Evolutionary conservation across 1,284 basidiomycete genomes (phyloP).

Genomic region (Cystobasidiaceae sp.): DNA sequence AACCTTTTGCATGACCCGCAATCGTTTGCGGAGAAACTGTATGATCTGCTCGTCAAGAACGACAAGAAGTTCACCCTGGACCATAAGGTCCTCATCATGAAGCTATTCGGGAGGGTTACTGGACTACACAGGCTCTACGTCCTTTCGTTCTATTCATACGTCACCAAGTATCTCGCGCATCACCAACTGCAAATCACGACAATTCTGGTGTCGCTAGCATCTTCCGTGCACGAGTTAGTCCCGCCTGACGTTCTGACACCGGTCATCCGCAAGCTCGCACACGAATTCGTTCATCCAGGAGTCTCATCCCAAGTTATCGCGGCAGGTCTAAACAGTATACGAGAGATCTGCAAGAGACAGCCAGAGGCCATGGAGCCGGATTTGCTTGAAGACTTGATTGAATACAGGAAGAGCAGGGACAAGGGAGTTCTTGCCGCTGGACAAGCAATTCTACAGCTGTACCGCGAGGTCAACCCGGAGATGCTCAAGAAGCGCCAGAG

Average conservation of each 20-base stretch:
- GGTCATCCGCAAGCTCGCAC: conserved; percentile 82
- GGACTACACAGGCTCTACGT: conserved; percentile 88
- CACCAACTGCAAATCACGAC: conserved; percentile 90
- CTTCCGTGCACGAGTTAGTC: conserved; percentile 91
- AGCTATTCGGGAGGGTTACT: conserved; percentile 90
- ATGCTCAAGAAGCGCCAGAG: conserved; percentile 85
- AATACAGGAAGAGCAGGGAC: conserved; percentile 91
- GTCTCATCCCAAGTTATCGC: conserved; percentile 89
- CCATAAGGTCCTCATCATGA: conserved; percentile 96
- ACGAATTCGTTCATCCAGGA: conserved; percentile 96
- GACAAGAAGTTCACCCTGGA: conserved; percentile 92
- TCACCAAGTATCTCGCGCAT: conserved; percentile 84
- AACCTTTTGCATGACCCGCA: conserved; percentile 94
- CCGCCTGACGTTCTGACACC: conserved; percentile 89
- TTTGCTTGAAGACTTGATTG: conserved; percentile 82
- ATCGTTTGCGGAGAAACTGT: conserved; percentile 90
- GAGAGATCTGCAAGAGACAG: conserved; percentile 87
- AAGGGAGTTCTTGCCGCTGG: conserved; percentile 87
- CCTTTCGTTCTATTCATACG: conserved; percentile 94
- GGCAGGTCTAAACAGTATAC: conserved; percentile 89
- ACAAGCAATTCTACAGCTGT: conserved; percentile 82
- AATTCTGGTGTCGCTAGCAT: conserved; percentile 90
- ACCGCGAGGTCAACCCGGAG: conserved; percentile 90
- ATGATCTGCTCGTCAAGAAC: conserved; percentile 74
- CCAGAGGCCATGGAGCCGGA: conserved; percentile 94